These are phyloP conservation scores for Ascochyta clinopodiicola DNA, from an alignment of 2,329 filamentous ascomycete genomes.

Conservation along the genomic window DNA sequence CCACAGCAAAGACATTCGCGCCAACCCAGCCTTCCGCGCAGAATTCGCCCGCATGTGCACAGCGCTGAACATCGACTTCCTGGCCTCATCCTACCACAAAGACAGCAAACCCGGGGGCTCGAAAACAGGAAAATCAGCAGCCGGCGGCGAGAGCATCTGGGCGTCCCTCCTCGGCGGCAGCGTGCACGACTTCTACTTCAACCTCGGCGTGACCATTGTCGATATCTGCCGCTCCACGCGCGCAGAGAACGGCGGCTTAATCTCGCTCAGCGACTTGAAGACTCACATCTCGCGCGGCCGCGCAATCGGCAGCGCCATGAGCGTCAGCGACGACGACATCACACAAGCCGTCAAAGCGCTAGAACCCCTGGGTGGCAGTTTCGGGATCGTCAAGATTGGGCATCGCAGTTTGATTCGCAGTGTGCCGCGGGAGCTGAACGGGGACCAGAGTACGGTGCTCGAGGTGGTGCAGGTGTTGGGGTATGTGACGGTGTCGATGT, in stretches of 20 bases:
- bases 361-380: constrained; percentile 85
- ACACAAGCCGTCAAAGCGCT: constrained; percentile 87
- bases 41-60: constrained; percentile 99
- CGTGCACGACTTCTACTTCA: constrained; percentile 99
- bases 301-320: constrained; percentile 70
- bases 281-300: constrained; percentile 75
- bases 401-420: constrained; percentile 87
- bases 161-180: constrained; percentile 87
- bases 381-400: constrained; percentile 83
- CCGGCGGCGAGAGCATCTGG: constrained; percentile 75
- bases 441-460: constrained; percentile 88
- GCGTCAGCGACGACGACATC: constrained; percentile 91
- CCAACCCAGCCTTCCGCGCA: constrained; percentile 90
- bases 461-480: constrained; percentile 90
- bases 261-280: constrained; percentile 81
- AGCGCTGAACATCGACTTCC: constrained; percentile 92
- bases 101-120: constrained; percentile 55
- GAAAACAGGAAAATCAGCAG: neutral
- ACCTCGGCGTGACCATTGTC: constrained; percentile 92
- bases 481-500: constrained; percentile 87
- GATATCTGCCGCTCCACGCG: constrained; percentile 88
- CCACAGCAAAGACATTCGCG: constrained; percentile 94
- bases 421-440: constrained; percentile 93
- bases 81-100: constrained; percentile 63
- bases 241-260: constrained; percentile 89